phyloP scores from a whole-genome alignment of 495 filamentous ascomycete species.

The Aspergillus coremiiformis region DNA sequence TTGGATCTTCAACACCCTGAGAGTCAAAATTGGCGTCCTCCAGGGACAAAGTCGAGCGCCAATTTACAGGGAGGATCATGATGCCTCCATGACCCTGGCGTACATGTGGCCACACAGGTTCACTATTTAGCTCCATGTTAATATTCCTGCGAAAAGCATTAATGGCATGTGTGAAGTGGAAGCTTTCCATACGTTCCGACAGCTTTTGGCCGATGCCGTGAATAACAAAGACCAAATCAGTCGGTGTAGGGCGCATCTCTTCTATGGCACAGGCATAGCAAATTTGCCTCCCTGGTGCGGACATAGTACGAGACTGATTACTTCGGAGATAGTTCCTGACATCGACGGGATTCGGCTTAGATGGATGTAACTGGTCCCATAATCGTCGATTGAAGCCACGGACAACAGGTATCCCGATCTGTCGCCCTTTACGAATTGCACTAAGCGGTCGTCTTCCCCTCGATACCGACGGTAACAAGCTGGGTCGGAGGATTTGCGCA shows the following conservation, averaged over 20 bases:
- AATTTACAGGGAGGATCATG: constrained; percentile 79
- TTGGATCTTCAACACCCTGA: constrained; percentile 38
- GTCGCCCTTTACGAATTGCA: constrained; percentile 74
- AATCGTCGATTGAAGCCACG: constrained; percentile 71
- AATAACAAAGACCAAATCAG: constrained; percentile 81
- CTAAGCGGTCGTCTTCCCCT: constrained; percentile 69
- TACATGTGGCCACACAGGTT: constrained; percentile 64
- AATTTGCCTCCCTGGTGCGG: constrained; percentile 24
- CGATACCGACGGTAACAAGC: constrained; percentile 69
- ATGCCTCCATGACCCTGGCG: constrained; percentile 62
- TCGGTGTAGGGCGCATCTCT: constrained; percentile 65
- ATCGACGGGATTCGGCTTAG: constrained; percentile 42
- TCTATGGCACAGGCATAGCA: constrained; percentile 47
- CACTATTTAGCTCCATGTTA: constrained; percentile 73
- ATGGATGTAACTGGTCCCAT: constrained; percentile 71
- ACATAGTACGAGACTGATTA: constrained; percentile 25
- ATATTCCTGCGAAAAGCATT: constrained; percentile 82
- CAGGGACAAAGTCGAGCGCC: constrained; percentile 78
- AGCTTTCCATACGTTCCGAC: constrained; percentile 92
- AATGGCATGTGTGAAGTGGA: constrained; percentile 91
- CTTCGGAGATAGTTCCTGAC: constrained; percentile 44
- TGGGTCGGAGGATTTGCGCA: constrained; percentile 76
- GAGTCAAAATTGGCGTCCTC: constrained; percentile 60
- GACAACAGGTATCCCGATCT: constrained; percentile 78
- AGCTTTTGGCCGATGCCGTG: constrained; percentile 97